Conservation (phyloP, 2,329 filamentous ascomycete species). For the Pleomassaria siparia region DNA sequence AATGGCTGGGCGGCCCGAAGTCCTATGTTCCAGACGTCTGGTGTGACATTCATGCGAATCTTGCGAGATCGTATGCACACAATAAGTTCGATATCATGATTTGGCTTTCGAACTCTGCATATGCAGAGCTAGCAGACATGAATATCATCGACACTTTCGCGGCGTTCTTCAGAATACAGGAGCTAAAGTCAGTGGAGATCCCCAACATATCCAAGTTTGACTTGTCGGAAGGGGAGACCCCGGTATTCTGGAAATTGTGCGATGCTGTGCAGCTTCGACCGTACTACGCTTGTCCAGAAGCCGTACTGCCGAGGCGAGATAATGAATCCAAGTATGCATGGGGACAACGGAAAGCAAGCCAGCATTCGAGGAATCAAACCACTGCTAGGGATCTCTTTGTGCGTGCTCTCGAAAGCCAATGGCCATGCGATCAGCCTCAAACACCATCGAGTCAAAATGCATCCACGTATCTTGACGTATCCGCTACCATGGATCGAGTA, state of each 20-base stretch:
- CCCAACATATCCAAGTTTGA: constrained; percentile 9
- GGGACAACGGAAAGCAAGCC: constrained; percentile 5
- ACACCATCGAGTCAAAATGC: constrained; percentile 7
- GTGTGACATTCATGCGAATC: constrained; percentile 24
- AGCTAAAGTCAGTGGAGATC: constrained; percentile 8
- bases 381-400: not conserved
- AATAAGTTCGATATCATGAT: constrained; percentile 25
- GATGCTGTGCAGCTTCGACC: not conserved
- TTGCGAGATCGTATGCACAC: constrained; percentile 2
- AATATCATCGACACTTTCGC: constrained; percentile 22
- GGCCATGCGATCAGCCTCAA: constrained; percentile 6
- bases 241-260: not conserved
- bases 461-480: constrained; percentile 16
- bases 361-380: constrained; percentile 8
- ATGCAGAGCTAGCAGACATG: constrained; percentile 22
- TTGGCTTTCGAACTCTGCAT: constrained; percentile 31
- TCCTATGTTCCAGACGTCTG: constrained; percentile 14
- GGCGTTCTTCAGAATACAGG: constrained; percentile 18
- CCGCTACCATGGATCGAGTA: constrained; percentile 19
- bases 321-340: constrained; percentile 16
- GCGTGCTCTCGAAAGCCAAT: not conserved
- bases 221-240: constrained; percentile 13
- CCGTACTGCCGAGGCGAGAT: not conserved
- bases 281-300: not conserved
- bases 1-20: constrained; percentile 20